Percentiles rank a stretch among this genome's conserved stretches.
Conservation (phyloP, 2,329 filamentous ascomycete species). For the Rutstroemia sp. region DNA sequence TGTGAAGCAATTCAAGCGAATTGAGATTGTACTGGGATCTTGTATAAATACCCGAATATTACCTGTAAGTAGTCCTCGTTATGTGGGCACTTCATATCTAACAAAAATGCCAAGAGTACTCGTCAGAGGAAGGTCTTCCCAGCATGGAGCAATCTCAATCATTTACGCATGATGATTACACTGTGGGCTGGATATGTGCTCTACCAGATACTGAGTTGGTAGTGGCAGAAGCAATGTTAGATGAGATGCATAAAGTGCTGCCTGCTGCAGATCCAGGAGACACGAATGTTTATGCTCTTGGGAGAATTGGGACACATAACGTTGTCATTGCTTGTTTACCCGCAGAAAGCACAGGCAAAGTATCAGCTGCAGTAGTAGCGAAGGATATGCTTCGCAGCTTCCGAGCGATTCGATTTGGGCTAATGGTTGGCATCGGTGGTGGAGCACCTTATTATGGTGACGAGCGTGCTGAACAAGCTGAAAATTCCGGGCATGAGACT, state of each 20-base stretch:
- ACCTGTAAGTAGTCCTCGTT: too few relatives aligned
- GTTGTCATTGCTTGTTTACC: slow-evolving; percentile 19
- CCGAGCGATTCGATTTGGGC: slow-evolving; percentile 30
- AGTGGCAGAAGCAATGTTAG: slow-evolving; percentile 15
- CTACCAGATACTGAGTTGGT: slow-evolving; percentile 14
- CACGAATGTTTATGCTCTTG: slow-evolving; percentile 16
- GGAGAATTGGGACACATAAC: slow-evolving; percentile 15
- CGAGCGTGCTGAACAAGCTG: slow-evolving; percentile 5
- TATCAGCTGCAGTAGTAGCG: slow-evolving; percentile 29
- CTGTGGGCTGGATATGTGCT: slow-evolving; percentile 20
- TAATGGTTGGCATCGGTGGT: slow-evolving; percentile 39
- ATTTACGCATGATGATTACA: slow-evolving; percentile 9
- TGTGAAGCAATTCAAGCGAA: too few relatives aligned
- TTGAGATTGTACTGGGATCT: too few relatives aligned
- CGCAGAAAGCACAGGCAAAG: slow-evolving; percentile 22
- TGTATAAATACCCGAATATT: too few relatives aligned
- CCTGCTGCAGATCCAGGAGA: slow-evolving; percentile 4
- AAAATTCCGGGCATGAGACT: too few relatives aligned
- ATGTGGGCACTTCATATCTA: too few relatives aligned
- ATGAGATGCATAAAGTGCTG: slow-evolving; percentile 15
- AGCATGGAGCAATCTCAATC: neutral
- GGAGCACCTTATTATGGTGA: slow-evolving; percentile 17
- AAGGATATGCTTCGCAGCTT: slow-evolving; percentile 24
- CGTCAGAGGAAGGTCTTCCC: too few relatives aligned
- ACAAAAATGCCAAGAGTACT: too few relatives aligned